phyloP scores from a whole-genome alignment of 2,329 filamentous ascomycete species.

The Cladosporium halotolerans region DNA sequence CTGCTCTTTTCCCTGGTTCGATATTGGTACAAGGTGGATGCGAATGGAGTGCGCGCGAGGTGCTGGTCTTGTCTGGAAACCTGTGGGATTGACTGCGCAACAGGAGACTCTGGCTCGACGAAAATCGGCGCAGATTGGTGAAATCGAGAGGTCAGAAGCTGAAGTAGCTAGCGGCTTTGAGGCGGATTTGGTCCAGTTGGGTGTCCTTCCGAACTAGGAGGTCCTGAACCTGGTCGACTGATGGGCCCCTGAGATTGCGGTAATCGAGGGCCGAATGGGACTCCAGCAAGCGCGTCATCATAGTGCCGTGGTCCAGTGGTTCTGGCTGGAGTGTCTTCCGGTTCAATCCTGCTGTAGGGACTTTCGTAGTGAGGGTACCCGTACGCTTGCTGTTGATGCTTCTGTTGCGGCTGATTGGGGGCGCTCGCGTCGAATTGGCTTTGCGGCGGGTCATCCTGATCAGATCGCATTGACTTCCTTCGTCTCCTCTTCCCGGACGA shows the following conservation, averaged over 20 bases:
- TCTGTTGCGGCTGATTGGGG: neutral
- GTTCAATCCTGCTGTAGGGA: slow-evolving; percentile 19
- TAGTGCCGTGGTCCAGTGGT: slow-evolving; percentile 24
- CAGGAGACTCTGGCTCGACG: no score
- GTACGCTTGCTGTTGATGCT: neutral
- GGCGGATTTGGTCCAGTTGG: slow-evolving; percentile 1
- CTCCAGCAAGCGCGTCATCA: slow-evolving; percentile 14
- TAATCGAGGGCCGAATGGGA: neutral
- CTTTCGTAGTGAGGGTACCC: slow-evolving; percentile 20
- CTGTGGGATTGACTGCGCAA: no score
- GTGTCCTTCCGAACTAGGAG: neutral
- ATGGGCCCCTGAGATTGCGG: neutral
- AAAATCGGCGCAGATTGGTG: no score
- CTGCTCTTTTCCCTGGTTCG: no score
- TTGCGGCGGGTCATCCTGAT: slow-evolving; percentile 6
- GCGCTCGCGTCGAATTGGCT: slow-evolving; percentile 6
- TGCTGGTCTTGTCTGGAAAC: no score
- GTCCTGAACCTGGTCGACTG: neutral
- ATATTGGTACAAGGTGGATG: no score
- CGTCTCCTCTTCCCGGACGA: slow-evolving; percentile 28
- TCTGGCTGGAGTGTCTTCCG: slow-evolving; percentile 23
- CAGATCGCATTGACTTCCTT: slow-evolving; percentile 14
- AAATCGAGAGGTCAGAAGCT: no score
- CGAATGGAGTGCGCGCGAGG: no score
- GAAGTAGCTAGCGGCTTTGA: neutral